A percentile compares a stretch with the other conserved stretches of the same genome.
Evolutionary conservation across 441 rosid genomes (phyloP).

Genomic region (Syzygium malaccense): DNA sequence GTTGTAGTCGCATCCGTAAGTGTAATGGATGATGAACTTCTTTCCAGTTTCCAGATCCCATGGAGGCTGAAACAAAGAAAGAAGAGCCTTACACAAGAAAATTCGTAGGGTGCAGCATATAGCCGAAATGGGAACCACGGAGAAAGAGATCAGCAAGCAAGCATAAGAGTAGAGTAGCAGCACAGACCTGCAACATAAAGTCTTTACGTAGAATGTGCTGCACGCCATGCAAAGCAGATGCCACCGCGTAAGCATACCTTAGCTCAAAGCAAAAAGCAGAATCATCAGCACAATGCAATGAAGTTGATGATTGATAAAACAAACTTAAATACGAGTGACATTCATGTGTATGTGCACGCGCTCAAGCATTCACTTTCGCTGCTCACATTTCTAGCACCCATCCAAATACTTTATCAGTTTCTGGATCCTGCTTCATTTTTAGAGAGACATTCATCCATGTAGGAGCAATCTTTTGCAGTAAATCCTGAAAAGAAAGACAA

Average conservation of each 20-base stretch:
- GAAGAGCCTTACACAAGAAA: conserved; percentile 4
- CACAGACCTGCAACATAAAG: conserved; percentile 63
- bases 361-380: neutral
- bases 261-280: conserved; percentile 5
- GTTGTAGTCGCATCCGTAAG: conserved; percentile 66
- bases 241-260: conserved; percentile 74
- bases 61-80: conserved; percentile 47
- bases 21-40: conserved; percentile 62
- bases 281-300: neutral
- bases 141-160: neutral
- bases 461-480: conserved; percentile 60
- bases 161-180: neutral
- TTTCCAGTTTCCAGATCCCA: conserved; percentile 45
- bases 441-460: conserved; percentile 75
- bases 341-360: neutral
- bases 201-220: conserved; percentile 51
- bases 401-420: conserved; percentile 64
- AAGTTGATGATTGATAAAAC: neutral
- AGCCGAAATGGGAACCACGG: neutral
- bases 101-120: neutral
- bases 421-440: conserved; percentile 61
- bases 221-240: conserved; percentile 65
- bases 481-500: conserved; percentile 31
- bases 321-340: neutral
- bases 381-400: conserved; percentile 74